These are phyloP conservation scores for Aspergillus vadensis DNA, from an alignment of 2,329 filamentous ascomycete genomes.

Conservation along the genomic window DNA sequence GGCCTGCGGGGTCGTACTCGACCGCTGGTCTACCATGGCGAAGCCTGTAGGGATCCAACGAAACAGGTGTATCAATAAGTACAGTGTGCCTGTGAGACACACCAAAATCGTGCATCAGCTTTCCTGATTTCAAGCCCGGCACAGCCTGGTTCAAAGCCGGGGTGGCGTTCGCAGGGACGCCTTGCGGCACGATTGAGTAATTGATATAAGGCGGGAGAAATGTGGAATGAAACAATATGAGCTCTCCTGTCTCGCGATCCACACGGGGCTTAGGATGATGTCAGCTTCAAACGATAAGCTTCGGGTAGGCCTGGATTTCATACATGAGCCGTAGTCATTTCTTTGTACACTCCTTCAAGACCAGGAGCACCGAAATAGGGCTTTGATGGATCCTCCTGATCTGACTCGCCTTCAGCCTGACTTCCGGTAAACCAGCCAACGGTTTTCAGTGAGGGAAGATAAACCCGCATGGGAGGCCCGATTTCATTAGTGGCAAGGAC, in stretches of 20 bases:
- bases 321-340: conserved; percentile 20
- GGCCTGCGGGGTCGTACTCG: conserved; percentile 59
- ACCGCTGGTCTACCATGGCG: conserved; percentile 50
- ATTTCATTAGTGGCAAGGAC: conserved; percentile 71
- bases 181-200: conserved; percentile 61
- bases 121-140: conserved; percentile 63
- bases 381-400: background rate
- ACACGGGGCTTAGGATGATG: conserved; percentile 57
- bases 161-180: background rate
- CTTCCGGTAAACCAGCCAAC: conserved; percentile 70
- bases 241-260: conserved; percentile 64
- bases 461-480: conserved; percentile 67
- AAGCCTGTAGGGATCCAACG: conserved; percentile 60
- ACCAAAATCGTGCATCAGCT: conserved; percentile 78
- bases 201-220: conserved; percentile 67
- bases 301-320: no score
- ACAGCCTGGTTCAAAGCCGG: conserved; percentile 56
- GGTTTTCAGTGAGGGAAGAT: conserved; percentile 65
- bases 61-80: conserved; percentile 69
- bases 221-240: conserved; percentile 68
- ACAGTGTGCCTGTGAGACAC: conserved; percentile 64
- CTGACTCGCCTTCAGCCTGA: conserved; percentile 49
- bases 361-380: conserved; percentile 12
- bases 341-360: conserved; percentile 38
- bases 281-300: background rate